Conservation (phyloP, 2,329 filamentous ascomycete genomes). For the Aspergillus fumigatus region DNA sequence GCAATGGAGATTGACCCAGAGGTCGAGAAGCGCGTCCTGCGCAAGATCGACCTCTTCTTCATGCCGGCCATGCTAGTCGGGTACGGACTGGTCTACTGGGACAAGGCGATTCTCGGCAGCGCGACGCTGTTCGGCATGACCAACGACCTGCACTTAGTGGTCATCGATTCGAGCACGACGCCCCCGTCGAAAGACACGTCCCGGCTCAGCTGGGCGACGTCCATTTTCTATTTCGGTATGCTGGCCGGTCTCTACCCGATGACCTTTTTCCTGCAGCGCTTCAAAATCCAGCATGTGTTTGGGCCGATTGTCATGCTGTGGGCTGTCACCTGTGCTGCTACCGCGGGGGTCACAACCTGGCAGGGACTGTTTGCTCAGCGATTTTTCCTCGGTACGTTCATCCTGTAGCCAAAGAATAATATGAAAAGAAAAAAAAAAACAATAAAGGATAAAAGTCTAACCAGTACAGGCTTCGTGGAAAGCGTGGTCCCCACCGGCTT, state of each 20-base stretch:
- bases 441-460: no score
- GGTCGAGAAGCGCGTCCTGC: constrained; percentile 53
- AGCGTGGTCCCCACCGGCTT: constrained; percentile 62
- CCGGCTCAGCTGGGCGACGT: constrained; percentile 71
- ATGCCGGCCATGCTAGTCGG: constrained; percentile 63
- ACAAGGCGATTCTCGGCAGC: constrained; percentile 70
- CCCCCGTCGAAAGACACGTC: constrained; percentile 61
- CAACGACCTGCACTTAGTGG: constrained; percentile 56
- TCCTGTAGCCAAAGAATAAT: no score
- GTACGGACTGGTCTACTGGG: constrained; percentile 66
- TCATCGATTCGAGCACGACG: constrained; percentile 47
- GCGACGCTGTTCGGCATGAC: constrained; percentile 75
- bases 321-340: constrained; percentile 64
- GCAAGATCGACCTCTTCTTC: constrained; percentile 64
- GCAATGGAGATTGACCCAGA: constrained; percentile 48
- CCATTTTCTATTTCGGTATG: constrained; percentile 77
- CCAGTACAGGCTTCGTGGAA: constrained; percentile 50
- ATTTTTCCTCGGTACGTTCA: constrained; percentile 50
- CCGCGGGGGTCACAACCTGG: constrained; percentile 61
- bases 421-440: no score
- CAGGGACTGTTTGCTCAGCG: constrained; percentile 62
- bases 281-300: constrained; percentile 61
- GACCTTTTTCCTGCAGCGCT: constrained; percentile 65
- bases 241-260: constrained; percentile 69
- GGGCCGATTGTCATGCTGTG: constrained; percentile 55